phyloP scores from a whole-genome alignment of 345 rosid genomes.

The Populus alba region DNA sequence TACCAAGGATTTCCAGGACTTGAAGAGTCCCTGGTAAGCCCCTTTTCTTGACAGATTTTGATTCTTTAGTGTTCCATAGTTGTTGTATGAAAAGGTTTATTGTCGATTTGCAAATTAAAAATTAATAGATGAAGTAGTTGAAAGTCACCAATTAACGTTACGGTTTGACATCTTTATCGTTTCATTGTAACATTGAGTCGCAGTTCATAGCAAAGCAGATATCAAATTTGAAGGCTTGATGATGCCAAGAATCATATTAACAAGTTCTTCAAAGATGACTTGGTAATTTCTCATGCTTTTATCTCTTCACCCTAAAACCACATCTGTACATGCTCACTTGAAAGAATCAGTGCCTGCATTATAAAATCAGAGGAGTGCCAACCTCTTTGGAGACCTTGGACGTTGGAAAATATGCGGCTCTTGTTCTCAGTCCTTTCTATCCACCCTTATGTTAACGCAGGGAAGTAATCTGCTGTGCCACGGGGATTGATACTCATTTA shows the following conservation, averaged over 20 bases:
- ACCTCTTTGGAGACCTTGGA: neutral
- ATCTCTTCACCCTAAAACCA: no score
- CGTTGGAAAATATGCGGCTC: neutral
- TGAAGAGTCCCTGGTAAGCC: slow-evolving; percentile 75
- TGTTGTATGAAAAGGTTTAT: slow-evolving; percentile 5
- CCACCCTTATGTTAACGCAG: neutral
- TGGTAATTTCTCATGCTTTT: neutral
- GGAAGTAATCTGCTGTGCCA: neutral
- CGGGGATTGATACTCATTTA: neutral
- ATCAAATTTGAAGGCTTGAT: neutral
- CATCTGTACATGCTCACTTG: neutral
- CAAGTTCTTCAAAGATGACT: neutral
- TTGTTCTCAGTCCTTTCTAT: neutral
- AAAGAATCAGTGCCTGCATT: neutral
- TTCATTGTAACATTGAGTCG: neutral
- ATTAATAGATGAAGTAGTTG: neutral
- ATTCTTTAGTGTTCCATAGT: slow-evolving; percentile 21
- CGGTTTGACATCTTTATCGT: neutral
- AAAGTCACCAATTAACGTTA: neutral
- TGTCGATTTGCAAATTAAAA: slow-evolving; percentile 11
- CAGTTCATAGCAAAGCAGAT: neutral
- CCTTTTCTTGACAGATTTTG: slow-evolving; percentile 48
- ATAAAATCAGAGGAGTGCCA: neutral
- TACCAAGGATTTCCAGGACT: slow-evolving; percentile 82
- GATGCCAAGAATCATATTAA: neutral